Evolutionary conservation across 2,329 filamentous ascomycete genomes (phyloP), one percentile per base, ranked within the genome.

Genomic region (Neofusicoccum kwambonambiense): DNA sequence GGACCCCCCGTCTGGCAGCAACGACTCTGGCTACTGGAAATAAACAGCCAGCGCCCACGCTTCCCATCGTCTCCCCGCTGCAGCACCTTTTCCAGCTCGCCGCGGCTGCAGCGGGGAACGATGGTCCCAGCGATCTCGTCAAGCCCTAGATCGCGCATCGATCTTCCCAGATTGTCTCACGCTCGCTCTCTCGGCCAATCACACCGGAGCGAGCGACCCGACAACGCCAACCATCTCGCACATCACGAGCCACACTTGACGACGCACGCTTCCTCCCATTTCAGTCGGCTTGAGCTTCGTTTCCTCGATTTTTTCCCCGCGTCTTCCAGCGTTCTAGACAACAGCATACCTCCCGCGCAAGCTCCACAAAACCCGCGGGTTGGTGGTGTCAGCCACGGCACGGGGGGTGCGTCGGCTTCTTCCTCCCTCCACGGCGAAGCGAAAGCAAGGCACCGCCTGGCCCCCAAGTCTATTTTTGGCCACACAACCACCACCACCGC

Each of bases 21-120:
- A 47, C 34, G 57, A 64, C 62, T 35, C 50, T 1, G 62, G 62
- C 42, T 64, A 64, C 51, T 49, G 42, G 41, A 57, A 50, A 3
- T 64, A 64, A 57, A 22, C 3, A 62, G 9, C 44, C 22, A 13
- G 4, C 12, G 31, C 31, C 15, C 19, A 7, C 4, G 27, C 52
- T 17, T 17, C 41, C 39, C 5, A 22, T 5, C 56, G 34, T 22
- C 22, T 47, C 5, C 13, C 44, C 8, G 44, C 35, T 44, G 37
- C 35, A 62, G 57, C 34, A 31, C 9, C 41, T 41, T 17, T 37
- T n/a, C 34, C 17, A 44, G 12, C 42, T 47, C 56, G 56, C 56
- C 56, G 56, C 52, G 56, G 47, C 42, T 60, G 42, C 17, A 37
- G 42, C 27, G 56, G 56, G n/a, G 15, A n/a, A 17, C 22, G 39